These are phyloP conservation scores for Suillus discolor DNA, from an alignment of 768 basidiomycete genomes.

Conservation along the genomic window DNA sequence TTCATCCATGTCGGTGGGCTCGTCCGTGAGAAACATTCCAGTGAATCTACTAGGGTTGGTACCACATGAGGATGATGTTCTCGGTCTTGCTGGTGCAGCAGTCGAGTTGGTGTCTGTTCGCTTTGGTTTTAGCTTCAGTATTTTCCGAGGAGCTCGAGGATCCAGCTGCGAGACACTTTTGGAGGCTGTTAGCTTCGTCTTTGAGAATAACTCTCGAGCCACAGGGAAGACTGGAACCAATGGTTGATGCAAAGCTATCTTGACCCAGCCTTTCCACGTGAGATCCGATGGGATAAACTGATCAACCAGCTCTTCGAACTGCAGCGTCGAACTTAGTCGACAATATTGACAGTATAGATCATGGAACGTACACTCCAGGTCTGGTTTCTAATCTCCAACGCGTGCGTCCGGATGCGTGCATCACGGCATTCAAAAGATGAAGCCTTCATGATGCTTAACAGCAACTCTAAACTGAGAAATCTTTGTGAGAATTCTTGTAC, in stretches of 20 bases:
- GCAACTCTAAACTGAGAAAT: conserved; percentile 58
- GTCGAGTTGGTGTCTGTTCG: conserved; percentile 17
- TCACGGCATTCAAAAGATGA: conserved; percentile 85
- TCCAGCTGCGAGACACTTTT: conserved; percentile 34
- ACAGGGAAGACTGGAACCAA: conserved; percentile 78
- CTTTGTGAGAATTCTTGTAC: conserved; percentile 13
- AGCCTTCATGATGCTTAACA: conserved; percentile 79
- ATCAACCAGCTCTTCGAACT: conserved; percentile 81
- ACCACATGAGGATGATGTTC: conserved; percentile 28
- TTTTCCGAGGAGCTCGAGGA: conserved; percentile 26
- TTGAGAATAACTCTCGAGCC: conserved; percentile 74
- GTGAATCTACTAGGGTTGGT: conserved; percentile 20
- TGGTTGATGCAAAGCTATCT: conserved; percentile 81
- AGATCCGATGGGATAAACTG: conserved; percentile 80
- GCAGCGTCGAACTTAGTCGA: conserved; percentile 11
- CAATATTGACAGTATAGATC: conserved; percentile 7
- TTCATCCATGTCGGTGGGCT: conserved; percentile 41
- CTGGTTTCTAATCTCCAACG: conserved; percentile 80
- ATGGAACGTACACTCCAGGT: conserved; percentile 70
- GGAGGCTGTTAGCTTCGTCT: conserved; percentile 69
- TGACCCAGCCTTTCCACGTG: conserved; percentile 82
- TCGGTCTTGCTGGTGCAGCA: conserved; percentile 12
- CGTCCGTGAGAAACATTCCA: conserved; percentile 39
- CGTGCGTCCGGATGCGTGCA: conserved; percentile 77
- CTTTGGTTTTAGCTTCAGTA: conserved; percentile 21